Conservation (phyloP, 2,329 filamentous ascomycete genomes). For the Fusarium abutilonis region DNA sequence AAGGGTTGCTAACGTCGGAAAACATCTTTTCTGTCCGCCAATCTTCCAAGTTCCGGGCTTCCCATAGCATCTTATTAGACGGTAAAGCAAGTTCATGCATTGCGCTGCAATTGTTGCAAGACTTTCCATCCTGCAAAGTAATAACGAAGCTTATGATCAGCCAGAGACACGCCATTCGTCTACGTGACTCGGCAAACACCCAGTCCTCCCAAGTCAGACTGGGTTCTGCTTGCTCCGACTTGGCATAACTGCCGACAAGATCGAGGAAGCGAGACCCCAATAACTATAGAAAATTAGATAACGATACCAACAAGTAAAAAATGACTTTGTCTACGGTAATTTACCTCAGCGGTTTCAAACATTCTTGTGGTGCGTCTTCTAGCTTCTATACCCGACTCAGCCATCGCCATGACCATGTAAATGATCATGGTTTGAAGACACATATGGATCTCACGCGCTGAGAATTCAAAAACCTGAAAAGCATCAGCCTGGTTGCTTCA, state of each 20-base stretch:
- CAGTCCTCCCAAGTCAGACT: conserved; percentile 46
- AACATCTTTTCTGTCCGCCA: conserved; percentile 41
- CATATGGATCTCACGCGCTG: conserved; percentile 27
- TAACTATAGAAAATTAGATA: neutral
- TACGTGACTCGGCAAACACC: conserved; percentile 47
- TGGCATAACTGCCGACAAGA: conserved; percentile 13
- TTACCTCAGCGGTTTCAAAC: conserved; percentile 36
- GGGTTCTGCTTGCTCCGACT: conserved; percentile 24
- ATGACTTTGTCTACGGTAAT: neutral
- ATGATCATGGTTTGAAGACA: conserved; percentile 42
- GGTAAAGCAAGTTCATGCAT: conserved; percentile 27
- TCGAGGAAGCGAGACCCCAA: conserved; percentile 26
- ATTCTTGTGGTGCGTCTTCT: conserved; percentile 10
- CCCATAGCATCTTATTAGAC: conserved; percentile 40
- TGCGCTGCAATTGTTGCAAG: conserved; percentile 5
- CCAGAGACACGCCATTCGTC: conserved; percentile 44
- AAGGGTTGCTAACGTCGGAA: conserved; percentile 22
- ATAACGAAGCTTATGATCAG: conserved; percentile 40
- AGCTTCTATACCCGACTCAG: conserved; percentile 24
- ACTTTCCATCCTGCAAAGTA: conserved; percentile 20
- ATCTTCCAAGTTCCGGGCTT: conserved; percentile 40
- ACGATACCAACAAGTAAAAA: neutral
- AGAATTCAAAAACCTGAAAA: conserved; percentile 1
- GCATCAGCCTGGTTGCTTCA: neutral
- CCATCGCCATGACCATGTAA: conserved; percentile 48